phyloP scores from a whole-genome alignment of 176 grass and related monocot genomes.

The Chloris gayana region DNA sequence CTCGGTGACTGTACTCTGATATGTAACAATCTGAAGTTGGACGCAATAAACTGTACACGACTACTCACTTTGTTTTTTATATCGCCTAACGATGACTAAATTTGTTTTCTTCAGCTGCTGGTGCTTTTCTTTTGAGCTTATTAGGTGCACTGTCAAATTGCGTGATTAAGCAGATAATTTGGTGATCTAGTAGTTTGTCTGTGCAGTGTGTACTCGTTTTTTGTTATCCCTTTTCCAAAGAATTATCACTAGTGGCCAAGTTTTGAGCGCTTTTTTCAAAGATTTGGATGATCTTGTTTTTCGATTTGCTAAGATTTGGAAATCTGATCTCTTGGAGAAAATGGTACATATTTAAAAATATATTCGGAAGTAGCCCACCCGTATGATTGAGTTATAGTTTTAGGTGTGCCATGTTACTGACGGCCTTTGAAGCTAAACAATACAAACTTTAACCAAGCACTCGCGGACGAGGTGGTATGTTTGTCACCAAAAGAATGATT shows the following conservation, averaged over 20 bases:
- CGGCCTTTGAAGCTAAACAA: not conserved
- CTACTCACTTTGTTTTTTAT: not conserved
- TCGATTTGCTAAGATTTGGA: not conserved
- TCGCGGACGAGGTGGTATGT: not conserved
- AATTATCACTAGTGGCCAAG: not conserved
- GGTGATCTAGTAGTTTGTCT: not conserved
- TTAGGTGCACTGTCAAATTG: not conserved
- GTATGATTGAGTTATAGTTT: not conserved
- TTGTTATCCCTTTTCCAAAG: not conserved
- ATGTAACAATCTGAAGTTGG: too few relatives aligned
- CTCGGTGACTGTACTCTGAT: too few relatives aligned
- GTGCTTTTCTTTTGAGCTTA: not conserved
- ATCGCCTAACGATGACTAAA: not conserved
- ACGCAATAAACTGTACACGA: too few relatives aligned
- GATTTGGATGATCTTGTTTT: not conserved
- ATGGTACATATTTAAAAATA: not conserved
- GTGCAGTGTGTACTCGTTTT: not conserved
- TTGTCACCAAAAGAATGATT: too few relatives aligned
- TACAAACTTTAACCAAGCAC: not conserved
- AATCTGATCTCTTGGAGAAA: not conserved
- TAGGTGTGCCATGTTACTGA: not conserved
- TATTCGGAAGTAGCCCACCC: not conserved
- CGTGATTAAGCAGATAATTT: not conserved
- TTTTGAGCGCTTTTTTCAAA: conserved; percentile 39
- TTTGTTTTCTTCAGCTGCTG: not conserved